Evolutionary conservation across 345 rosid species (phyloP).

Genomic region (Streptanthus diversifolius): DNA sequence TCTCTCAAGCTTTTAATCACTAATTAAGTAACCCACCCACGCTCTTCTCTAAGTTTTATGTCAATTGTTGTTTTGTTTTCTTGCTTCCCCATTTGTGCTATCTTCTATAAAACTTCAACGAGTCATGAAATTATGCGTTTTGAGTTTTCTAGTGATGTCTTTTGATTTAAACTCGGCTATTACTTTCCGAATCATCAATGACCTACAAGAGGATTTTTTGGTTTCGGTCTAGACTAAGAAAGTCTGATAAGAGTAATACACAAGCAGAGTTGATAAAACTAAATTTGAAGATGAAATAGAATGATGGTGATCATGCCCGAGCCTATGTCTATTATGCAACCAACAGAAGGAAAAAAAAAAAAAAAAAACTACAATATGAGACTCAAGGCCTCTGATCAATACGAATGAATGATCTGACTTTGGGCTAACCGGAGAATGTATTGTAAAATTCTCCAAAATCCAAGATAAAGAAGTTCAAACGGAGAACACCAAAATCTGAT

Average conservation of each 20-base stretch:
- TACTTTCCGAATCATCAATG: not conserved
- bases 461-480: not conserved
- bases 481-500: not conserved
- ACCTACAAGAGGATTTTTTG: not conserved
- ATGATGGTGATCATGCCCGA: not conserved
- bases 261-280: not conserved
- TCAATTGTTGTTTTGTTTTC: not conserved
- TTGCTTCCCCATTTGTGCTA: slow-evolving; percentile 16
- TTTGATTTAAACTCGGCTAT: not conserved
- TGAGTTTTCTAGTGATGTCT: not conserved
- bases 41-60: not conserved
- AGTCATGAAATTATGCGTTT: not conserved
- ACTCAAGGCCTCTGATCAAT: not conserved
- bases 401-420: not conserved
- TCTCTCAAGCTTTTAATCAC: not conserved
- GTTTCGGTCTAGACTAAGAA: not conserved
- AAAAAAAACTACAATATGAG: not conserved
- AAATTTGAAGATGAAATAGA: not conserved
- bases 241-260: not conserved
- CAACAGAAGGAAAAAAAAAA: not conserved
- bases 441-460: not conserved
- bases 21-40: slow-evolving; percentile 1
- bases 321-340: not conserved
- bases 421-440: not conserved
- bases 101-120: not conserved